phyloP scores from a whole-genome alignment of 352 stramenopile species.

The Chrysophaeum taylorii region DNA sequence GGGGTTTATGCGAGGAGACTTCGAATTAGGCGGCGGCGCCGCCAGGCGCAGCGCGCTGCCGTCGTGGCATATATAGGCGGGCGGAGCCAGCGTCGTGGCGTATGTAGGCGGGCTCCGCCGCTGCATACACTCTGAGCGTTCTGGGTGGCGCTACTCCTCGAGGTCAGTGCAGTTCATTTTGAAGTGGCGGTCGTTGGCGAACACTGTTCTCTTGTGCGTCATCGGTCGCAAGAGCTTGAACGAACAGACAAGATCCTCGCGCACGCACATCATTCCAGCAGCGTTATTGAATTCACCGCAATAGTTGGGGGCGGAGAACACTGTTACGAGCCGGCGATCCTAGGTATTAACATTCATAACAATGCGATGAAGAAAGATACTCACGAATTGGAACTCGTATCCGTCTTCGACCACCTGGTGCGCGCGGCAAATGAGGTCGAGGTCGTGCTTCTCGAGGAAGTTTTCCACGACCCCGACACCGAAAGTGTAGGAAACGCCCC shows the following conservation, averaged over 20 bases:
- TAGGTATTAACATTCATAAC: too few species aligned
- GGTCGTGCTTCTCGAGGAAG: slow-evolving; percentile 91
- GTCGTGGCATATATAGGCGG: too few species aligned
- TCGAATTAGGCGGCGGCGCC: too few species aligned
- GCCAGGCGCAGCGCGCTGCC: too few species aligned
- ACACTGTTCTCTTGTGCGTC: not conserved
- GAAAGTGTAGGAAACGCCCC: slow-evolving; percentile 97
- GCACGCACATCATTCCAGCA: slow-evolving; percentile 73
- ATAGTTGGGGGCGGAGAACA: slow-evolving; percentile 72
- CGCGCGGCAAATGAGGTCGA: slow-evolving; percentile 93
- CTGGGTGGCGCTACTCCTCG: too few species aligned
- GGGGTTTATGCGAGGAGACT: too few species aligned
- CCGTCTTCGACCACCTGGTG: slow-evolving; percentile 90
- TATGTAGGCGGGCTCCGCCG: too few species aligned
- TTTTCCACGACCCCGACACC: slow-evolving; percentile 93
- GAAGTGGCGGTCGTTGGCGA: too few species aligned
- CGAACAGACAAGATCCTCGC: slow-evolving; percentile 42
- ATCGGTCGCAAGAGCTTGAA: slow-evolving; percentile 37
- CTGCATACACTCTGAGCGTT: too few species aligned
- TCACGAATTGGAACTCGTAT: slow-evolving; percentile 54
- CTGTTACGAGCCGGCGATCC: slow-evolving; percentile 37
- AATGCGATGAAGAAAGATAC: too few species aligned
- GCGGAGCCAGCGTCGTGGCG: too few species aligned
- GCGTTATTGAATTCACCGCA: slow-evolving; percentile 75
- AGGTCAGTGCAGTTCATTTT: too few species aligned